Evolutionary conservation across 495 filamentous ascomycete species (phyloP).

Genomic region (Trichoderma asperelloides): DNA sequence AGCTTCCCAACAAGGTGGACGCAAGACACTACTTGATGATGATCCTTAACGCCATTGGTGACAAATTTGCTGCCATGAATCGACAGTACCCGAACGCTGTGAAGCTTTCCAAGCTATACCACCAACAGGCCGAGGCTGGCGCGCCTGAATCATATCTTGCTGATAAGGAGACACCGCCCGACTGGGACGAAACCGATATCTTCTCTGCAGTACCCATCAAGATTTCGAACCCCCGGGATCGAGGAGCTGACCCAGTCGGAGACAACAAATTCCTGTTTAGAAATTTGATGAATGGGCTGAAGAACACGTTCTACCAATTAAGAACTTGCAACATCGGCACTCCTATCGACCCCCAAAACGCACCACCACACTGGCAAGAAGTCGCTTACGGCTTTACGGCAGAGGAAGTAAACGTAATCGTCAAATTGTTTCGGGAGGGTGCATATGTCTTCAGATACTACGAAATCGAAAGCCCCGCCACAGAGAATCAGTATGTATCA

Average conservation of each 20-base stretch:
- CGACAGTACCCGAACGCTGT: constrained; percentile 88
- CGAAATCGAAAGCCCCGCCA: constrained; percentile 68
- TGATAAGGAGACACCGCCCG: constrained; percentile 67
- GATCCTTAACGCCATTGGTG: constrained; percentile 94
- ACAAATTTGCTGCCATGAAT: constrained; percentile 98
- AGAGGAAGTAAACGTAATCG: constrained; percentile 92
- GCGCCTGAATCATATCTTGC: constrained; percentile 72
- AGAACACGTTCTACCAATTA: constrained; percentile 92
- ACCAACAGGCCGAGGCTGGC: constrained; percentile 55
- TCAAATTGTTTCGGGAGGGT: constrained; percentile 94
- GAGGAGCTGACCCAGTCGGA: constrained; percentile 82
- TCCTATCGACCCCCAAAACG: constrained; percentile 63
- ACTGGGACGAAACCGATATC: constrained; percentile 98
- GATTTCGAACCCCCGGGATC: constrained; percentile 83
- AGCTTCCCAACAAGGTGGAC: constrained; percentile 80
- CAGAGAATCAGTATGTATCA: constrained; percentile 66
- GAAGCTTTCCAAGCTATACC: constrained; percentile 73
- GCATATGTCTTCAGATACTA: constrained; percentile 96
- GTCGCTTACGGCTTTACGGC: constrained; percentile 95
- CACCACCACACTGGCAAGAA: constrained; percentile 87
- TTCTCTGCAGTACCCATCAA: constrained; percentile 95
- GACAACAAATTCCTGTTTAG: constrained; percentile 99
- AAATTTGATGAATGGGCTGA: constrained; percentile 94
- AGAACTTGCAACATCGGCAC: constrained; percentile 72
- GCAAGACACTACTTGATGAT: constrained; percentile 93